Evolutionary conservation across 306 rosid species (phyloP).

Genomic region (Castanea crenata): DNA sequence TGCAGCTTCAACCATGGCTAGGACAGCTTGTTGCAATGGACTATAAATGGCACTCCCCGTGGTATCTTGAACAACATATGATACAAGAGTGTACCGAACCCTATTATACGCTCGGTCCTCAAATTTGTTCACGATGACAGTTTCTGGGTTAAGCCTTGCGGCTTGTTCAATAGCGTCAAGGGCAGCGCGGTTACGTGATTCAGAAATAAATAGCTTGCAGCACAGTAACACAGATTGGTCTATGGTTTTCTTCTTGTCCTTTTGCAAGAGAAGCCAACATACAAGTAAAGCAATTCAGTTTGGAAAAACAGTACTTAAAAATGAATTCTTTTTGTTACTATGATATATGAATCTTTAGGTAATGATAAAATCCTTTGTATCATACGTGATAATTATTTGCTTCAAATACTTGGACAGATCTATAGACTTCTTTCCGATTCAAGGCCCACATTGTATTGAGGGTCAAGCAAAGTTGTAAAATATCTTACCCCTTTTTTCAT

Average conservation of each 20-base stretch:
- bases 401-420: no score
- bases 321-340: background rate
- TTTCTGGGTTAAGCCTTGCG: constrained; percentile 50
- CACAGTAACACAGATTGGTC: constrained; percentile 61
- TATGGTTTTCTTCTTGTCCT: constrained; percentile 58
- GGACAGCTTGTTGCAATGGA: constrained; percentile 67
- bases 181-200: constrained; percentile 50
- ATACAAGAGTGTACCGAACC: constrained; percentile 60
- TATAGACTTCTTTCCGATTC: no score
- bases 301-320: background rate
- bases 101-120: constrained; percentile 68
- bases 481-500: no score
- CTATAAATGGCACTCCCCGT: constrained; percentile 64
- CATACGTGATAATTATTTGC: no score
- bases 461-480: no score
- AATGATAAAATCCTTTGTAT: no score
- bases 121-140: constrained; percentile 58
- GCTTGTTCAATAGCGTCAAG: constrained; percentile 72
- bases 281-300: background rate
- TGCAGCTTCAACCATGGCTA: constrained; percentile 76
- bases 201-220: constrained; percentile 72
- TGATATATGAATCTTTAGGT: no score
- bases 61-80: constrained; percentile 62
- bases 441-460: no score
- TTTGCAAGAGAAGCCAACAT: background rate